A percentile compares a stretch with the other conserved stretches of the same genome.
phyloP scores from a whole-genome alignment of 139 green algal genomes.

The Trebouxia sp. region DNA sequence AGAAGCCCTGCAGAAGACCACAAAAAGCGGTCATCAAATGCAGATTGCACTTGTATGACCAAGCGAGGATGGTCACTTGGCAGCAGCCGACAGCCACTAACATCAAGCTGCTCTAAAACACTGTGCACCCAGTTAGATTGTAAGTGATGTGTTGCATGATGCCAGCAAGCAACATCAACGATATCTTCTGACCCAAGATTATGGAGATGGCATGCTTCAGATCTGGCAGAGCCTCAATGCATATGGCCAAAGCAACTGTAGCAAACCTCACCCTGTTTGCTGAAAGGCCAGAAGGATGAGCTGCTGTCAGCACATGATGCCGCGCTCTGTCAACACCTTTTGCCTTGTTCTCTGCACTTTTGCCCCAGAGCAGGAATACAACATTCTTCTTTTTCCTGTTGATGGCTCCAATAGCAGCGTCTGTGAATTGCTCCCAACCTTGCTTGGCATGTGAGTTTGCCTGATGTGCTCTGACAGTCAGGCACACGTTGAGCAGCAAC shows the following conservation, averaged over 20 bases:
- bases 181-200: background rate
- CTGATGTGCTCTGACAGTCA: constrained; percentile 85
- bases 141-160: too few relatives aligned
- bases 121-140: too few relatives aligned
- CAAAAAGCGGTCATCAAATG: background rate
- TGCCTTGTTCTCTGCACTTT: constrained; percentile 65
- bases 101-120: too few relatives aligned
- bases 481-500: constrained; percentile 92
- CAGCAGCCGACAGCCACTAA: too few relatives aligned
- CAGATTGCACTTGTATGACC: background rate
- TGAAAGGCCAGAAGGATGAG: constrained; percentile 77
- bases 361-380: constrained; percentile 94
- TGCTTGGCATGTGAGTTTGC: constrained; percentile 87
- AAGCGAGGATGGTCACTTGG: background rate
- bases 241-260: background rate
- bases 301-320: constrained; percentile 72
- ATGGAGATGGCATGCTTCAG: background rate
- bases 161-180: too few relatives aligned
- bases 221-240: background rate
- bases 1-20: constrained; percentile 73
- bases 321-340: constrained; percentile 52
- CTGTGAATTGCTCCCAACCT: constrained; percentile 91
- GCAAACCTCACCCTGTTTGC: constrained; percentile 47
- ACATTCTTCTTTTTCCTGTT: constrained; percentile 60
- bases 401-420: constrained; percentile 78